These are phyloP conservation scores for Ailanthus altissimus DNA, from an alignment of 345 rosid genomes.

Conservation along the genomic window DNA sequence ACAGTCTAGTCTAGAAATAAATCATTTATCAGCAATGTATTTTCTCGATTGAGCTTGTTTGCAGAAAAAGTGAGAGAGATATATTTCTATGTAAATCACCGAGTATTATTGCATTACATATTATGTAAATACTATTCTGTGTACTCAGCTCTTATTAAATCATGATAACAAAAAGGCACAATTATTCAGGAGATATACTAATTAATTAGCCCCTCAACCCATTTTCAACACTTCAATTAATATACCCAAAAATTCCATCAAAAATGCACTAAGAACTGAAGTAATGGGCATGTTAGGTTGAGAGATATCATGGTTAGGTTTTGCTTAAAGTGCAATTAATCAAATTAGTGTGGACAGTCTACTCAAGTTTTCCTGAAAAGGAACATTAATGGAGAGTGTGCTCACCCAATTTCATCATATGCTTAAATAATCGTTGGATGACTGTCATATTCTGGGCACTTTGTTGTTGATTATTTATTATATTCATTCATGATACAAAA, in stretches of 20 bases:
- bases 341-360: slow-evolving; percentile 24
- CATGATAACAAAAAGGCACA: background rate
- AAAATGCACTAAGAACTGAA: slow-evolving; percentile 18
- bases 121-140: background rate
- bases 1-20: background rate
- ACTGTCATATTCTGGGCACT: no score
- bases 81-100: no score
- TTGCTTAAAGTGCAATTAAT: slow-evolving; percentile 39
- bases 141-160: background rate
- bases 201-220: background rate
- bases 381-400: slow-evolving; percentile 5
- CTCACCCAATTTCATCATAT: background rate
- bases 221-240: background rate
- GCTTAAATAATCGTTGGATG: background rate
- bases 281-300: slow-evolving; percentile 19
- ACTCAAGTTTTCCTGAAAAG: background rate
- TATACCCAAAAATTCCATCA: background rate
- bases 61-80: no score
- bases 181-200: background rate
- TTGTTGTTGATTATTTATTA: no score
- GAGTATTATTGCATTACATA: background rate
- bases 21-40: background rate
- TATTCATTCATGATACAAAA: no score
- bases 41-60: slow-evolving; percentile 7
- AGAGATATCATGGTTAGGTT: slow-evolving; percentile 24